Conservation (phyloP, 768 basidiomycete species). For the Mycena leptocephala region DNA sequence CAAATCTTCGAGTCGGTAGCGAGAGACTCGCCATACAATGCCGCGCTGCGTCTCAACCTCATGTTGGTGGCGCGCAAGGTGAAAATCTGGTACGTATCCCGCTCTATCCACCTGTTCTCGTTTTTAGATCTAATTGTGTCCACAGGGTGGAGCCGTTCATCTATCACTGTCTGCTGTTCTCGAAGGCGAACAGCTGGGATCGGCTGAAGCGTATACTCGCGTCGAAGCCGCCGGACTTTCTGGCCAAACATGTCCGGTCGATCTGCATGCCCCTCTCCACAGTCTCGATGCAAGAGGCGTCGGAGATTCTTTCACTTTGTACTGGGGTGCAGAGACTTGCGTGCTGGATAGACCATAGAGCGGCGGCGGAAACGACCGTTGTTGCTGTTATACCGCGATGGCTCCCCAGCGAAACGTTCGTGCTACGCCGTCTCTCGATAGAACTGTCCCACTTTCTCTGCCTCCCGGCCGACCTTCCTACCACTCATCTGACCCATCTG, state of each 20-base stretch:
- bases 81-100: slow-evolving; percentile 1
- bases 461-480: background rate
- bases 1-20: background rate
- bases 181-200: background rate
- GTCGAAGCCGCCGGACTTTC: slow-evolving; percentile 4
- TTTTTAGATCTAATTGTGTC: background rate
- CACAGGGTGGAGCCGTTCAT: slow-evolving; percentile 3
- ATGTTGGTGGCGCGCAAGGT: slow-evolving; percentile 10
- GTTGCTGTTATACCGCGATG: background rate
- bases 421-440: slow-evolving; percentile 8
- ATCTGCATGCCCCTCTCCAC: background rate
- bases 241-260: background rate
- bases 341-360: background rate
- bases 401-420: background rate
- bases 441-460: slow-evolving; percentile 11
- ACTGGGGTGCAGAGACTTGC: background rate
- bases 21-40: background rate
- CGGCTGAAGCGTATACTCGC: background rate
- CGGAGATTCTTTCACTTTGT: background rate
- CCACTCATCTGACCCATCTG: slow-evolving; percentile 2
- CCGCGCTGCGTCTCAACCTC: background rate
- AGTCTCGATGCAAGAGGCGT: background rate
- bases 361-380: background rate
- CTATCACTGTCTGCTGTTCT: background rate
- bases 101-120: background rate